Evolutionary conservation across 345 rosid species (phyloP).

Genomic region (Moricandia moricandioides): DNA sequence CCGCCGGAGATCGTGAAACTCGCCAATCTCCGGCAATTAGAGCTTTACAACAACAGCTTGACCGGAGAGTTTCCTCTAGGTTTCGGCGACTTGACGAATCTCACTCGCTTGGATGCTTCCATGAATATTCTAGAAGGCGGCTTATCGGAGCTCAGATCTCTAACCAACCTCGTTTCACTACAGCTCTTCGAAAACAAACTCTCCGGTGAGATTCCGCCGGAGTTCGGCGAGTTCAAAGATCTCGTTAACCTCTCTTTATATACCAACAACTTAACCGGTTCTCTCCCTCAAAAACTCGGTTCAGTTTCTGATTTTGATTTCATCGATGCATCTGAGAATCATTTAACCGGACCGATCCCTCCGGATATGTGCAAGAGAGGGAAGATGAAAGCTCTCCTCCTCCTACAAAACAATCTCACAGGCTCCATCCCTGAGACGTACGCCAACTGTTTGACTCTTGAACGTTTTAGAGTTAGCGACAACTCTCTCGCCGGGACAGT

Average conservation of each 20-base stretch:
- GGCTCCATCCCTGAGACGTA: conserved; percentile 76
- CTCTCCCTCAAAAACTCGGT: conserved; percentile 69
- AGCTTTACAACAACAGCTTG: conserved; percentile 57
- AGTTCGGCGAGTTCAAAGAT: conserved; percentile 63
- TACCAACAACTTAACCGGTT: conserved; percentile 58
- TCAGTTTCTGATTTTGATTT: conserved; percentile 64
- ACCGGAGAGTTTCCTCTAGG: conserved; percentile 70
- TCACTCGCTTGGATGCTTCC: conserved; percentile 63
- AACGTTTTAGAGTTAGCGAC: conserved; percentile 68
- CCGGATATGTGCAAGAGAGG: conserved; percentile 87
- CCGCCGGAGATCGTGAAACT: conserved; percentile 65
- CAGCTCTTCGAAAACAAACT: conserved; percentile 59
- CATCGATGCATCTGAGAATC: conserved; percentile 85
- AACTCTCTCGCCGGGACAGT: conserved; percentile 68
- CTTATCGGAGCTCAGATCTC: conserved; percentile 52
- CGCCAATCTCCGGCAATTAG: conserved; percentile 59
- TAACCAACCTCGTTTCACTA: conserved; percentile 57
- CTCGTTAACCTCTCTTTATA: conserved; percentile 73
- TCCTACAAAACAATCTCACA: conserved; percentile 72
- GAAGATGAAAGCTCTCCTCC: conserved; percentile 56
- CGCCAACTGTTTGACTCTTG: conserved; percentile 51
- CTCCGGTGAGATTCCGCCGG: conserved; percentile 67
- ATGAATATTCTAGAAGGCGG: conserved; percentile 52
- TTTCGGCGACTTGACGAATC: conserved; percentile 59
- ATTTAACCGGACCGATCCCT: conserved; percentile 67